Percentiles rank a stretch among this genome's conserved stretches.
These are phyloP conservation scores for Falciphora oryzae DNA, from an alignment of 2,329 filamentous ascomycete species.

Conservation along the genomic window DNA sequence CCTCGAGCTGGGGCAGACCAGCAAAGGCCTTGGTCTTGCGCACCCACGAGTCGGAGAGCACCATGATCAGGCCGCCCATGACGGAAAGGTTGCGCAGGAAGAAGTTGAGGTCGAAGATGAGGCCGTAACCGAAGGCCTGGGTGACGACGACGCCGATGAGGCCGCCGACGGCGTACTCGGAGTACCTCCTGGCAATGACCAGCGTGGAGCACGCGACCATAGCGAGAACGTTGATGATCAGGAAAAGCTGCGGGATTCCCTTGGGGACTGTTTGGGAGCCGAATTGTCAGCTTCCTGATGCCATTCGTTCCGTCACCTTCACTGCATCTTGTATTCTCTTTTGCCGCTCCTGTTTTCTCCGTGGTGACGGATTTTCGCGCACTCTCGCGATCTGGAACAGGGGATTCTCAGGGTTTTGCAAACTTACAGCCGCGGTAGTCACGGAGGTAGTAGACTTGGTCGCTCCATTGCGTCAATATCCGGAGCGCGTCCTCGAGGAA, in stretches of 20 bases:
- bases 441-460: conserved; percentile 88
- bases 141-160: conserved; percentile 87
- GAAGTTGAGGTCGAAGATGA: conserved; percentile 99
- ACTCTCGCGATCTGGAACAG: too few relatives aligned
- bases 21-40: conserved; percentile 96
- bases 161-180: conserved; percentile 85
- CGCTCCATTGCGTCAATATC: conserved; percentile 95
- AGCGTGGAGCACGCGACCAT: conserved; percentile 79
- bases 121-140: conserved; percentile 91
- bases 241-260: conserved; percentile 88
- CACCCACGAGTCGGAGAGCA: conserved; percentile 95
- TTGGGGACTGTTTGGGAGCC: conserved; percentile 59
- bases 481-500: conserved; percentile 95
- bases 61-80: conserved; percentile 95
- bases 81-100: conserved; percentile 98
- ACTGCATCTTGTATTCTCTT: background rate
- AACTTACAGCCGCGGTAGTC: conserved; percentile 87
- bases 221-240: conserved; percentile 80
- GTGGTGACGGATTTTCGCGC: too few relatives aligned
- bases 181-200: conserved; percentile 88
- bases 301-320: background rate
- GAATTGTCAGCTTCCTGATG: conserved; percentile 18
- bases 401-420: conserved; percentile 8
- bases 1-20: conserved; percentile 86
- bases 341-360: background rate